A percentile compares a stretch with the other conserved stretches of the same genome.
These are phyloP conservation scores for Apostasia shenzhenica DNA, from an alignment of 106 monocot species.

Conservation along the genomic window DNA sequence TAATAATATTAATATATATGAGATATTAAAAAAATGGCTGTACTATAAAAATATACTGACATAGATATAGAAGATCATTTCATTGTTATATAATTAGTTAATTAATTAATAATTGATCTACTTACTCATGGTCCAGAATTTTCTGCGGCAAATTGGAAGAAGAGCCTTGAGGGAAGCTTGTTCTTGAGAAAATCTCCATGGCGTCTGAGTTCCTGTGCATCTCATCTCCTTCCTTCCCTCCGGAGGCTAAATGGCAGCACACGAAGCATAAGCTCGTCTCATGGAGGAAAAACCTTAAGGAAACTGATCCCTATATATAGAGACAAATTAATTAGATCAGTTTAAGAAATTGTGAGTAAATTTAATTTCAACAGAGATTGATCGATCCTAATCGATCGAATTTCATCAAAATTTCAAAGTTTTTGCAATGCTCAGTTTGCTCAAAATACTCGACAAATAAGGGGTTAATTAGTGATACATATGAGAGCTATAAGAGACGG, in stretches of 20 bases:
- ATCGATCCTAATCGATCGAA: not conserved
- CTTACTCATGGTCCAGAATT: constrained; percentile 72
- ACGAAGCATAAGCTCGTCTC: constrained; percentile 67
- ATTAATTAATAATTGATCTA: not conserved
- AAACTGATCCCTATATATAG: constrained; percentile 44
- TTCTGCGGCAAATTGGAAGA: constrained; percentile 38
- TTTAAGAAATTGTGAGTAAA: too few relatives aligned
- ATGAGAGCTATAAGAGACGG: not conserved
- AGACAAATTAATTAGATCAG: not conserved
- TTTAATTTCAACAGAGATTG: not conserved
- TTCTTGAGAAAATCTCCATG: constrained; percentile 48
- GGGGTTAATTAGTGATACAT: too few relatives aligned
- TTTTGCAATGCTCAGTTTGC: too few relatives aligned
- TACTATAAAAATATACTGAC: not conserved
- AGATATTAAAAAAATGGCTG: not conserved
- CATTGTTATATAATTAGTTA: not conserved
- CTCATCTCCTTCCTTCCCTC: constrained; percentile 60
- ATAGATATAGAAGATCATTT: too few relatives aligned
- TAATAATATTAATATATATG: too few relatives aligned
- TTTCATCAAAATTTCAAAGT: not conserved
- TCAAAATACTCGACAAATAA: too few relatives aligned
- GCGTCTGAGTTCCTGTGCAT: constrained; percentile 45
- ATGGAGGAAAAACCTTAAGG: constrained; percentile 53
- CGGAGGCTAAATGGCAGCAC: constrained; percentile 74
- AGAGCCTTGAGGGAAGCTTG: constrained; percentile 34